Base-by-base conservation (phyloP, 805 yeast genomes). In the Barnettozyma siamensis region DNA sequence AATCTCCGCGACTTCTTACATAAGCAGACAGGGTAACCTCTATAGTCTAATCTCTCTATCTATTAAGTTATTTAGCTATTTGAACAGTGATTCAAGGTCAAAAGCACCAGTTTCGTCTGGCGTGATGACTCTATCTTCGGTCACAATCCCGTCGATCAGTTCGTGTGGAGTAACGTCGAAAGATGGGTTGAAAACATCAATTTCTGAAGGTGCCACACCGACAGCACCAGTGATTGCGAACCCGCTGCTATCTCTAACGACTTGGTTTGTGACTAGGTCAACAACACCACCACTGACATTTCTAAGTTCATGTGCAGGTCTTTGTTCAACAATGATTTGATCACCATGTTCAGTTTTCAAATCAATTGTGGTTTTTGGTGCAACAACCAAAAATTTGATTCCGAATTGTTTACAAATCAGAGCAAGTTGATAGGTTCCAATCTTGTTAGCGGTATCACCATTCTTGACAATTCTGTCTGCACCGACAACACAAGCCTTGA, bases 401-500 rank as follows among this genome's bases (percentile, higher is more conserved):
- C 76, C 80, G 41, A 73, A 73, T 39, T 75, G 75, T 46, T 66
- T 68, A 44, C 80, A 73, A 16, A 95, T 81, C 43, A 88, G 66
- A 0, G 97, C 83, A 48, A 91, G 65, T 64, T 89, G 97, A 64
- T 78, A 86, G 0, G 98, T 93, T 18, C 99, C 99, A 38, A 91
- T 91, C 65, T 91, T 91, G 65, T 91, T 91, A 1, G 98, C 98
- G 24, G 96, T 80, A 58, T 91, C 99, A 39, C 99, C 99, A 59
- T 91, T 91, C 23, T 73, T 70, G 3, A 89, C 97, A 30, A 91
- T 83, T 59, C 99, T 75, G 58, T 91, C 99, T 12, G 98, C 96
- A 34, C 99, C 58, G 32, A 54, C 99, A 5, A 87, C 85, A 18
- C 89, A 81, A 38, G 88, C 86, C 59, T 83, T 83, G 42, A 93